These are phyloP conservation scores for Verticillium nubilum DNA, from an alignment of 2,329 filamentous ascomycete species.

Conservation along the genomic window DNA sequence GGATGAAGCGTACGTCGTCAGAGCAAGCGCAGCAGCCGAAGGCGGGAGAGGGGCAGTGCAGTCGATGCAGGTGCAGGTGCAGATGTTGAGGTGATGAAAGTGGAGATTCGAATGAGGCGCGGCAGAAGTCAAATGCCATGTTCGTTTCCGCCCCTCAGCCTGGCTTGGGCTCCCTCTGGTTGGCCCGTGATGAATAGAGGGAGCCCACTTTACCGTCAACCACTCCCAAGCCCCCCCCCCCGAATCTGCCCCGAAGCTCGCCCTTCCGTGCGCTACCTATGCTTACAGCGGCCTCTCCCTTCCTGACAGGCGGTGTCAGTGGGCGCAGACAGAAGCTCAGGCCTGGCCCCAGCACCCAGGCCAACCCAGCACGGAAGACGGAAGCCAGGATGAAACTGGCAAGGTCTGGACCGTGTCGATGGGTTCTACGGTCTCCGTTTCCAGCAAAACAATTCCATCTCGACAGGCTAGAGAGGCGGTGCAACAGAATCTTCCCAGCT, in stretches of 20 bases:
- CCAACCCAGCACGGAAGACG: not conserved
- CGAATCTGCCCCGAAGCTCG: not conserved
- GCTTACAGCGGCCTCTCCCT: not conserved
- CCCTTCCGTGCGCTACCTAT: not conserved
- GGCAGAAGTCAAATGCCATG: not conserved
- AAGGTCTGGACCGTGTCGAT: not conserved
- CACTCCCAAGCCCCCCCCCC: not conserved
- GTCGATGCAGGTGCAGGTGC: not conserved
- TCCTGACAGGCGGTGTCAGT: not conserved
- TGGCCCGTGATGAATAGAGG: not conserved
- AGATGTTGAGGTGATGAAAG: not conserved
- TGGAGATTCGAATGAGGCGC: not conserved
- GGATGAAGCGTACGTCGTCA: not conserved
- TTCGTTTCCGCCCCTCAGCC: not conserved
- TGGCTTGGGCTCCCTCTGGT: not conserved
- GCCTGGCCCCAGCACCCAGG: not conserved
- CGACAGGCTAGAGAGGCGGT: not conserved
- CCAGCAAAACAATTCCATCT: not conserved
- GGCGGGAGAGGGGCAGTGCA: not conserved
- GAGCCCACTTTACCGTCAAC: too few species aligned
- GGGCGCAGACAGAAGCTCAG: not conserved
- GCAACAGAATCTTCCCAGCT: not conserved
- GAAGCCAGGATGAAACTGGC: not conserved
- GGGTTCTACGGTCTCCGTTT: not conserved
- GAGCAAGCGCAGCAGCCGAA: not conserved